Percentiles rank a stretch among this genome's conserved stretches.
Conservation (phyloP, 169 alveolate genomes). For the Cryptosporidium ryanae region DNA sequence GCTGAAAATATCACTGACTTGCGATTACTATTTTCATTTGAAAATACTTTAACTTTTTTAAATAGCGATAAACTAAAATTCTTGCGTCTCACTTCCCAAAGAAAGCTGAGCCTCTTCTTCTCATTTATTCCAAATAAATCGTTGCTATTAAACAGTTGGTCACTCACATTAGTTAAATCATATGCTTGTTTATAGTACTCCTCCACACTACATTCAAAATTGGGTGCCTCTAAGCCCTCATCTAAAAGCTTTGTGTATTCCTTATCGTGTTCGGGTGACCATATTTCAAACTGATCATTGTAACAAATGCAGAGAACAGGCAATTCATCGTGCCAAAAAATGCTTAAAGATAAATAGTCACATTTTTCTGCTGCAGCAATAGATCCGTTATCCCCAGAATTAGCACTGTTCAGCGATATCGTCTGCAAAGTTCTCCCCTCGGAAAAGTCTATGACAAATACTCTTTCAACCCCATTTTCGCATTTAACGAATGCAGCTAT, state of each 20-base stretch:
- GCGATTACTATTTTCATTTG: not conserved
- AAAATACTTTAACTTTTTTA: not conserved
- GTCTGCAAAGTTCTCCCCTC: conserved; percentile 30
- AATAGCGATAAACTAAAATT: conserved; percentile 7
- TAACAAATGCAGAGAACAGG: conserved; percentile 24
- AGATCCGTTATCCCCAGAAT: not conserved
- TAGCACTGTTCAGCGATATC: not conserved
- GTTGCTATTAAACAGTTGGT: not conserved
- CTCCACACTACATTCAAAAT: conserved; percentile 6
- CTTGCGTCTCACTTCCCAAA: conserved; percentile 33
- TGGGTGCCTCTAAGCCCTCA: conserved; percentile 62
- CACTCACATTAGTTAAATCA: not conserved
- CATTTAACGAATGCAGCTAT: conserved; percentile 14
- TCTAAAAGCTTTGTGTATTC: conserved; percentile 27
- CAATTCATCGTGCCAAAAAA: conserved; percentile 66
- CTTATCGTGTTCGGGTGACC: conserved; percentile 24
- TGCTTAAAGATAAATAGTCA: not conserved
- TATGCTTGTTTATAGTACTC: not conserved
- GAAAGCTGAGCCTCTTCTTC: conserved; percentile 22
- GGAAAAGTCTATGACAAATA: not conserved
- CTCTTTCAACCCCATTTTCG: not conserved
- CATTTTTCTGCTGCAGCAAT: not conserved
- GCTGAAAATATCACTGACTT: not conserved
- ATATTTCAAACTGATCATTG: conserved; percentile 33
- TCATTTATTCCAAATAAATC: conserved; percentile 50